phyloP scores from a whole-genome alignment of 805 yeast genomes.

The Brettanomyces nanus region DNA sequence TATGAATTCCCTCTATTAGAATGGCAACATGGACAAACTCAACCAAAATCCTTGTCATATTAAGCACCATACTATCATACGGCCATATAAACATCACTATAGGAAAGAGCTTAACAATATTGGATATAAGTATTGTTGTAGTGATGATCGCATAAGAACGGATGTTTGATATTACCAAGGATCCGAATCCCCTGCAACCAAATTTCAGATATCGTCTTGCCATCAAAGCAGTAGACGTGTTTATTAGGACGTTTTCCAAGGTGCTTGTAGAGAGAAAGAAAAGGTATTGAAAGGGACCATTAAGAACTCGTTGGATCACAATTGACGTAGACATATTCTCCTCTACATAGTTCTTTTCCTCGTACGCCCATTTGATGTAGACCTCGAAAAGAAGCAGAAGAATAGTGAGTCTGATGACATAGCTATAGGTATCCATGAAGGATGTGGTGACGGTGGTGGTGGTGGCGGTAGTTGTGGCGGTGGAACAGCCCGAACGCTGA shows the following conservation, averaged over 20 bases:
- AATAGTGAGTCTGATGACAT: slow-evolving; percentile 41
- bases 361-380: slow-evolving; percentile 86
- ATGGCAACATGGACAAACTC: slow-evolving; percentile 24
- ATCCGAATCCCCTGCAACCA: slow-evolving; percentile 7
- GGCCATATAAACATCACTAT: slow-evolving; percentile 95
- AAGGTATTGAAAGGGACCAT: slow-evolving; percentile 41
- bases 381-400: slow-evolving; percentile 76
- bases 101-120: slow-evolving; percentile 78
- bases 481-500: neutral
- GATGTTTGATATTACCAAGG: neutral
- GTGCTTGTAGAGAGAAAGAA: slow-evolving; percentile 48
- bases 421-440: slow-evolving; percentile 4
- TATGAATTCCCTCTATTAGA: slow-evolving; percentile 25
- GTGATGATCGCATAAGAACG: slow-evolving; percentile 37
- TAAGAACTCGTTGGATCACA: slow-evolving; percentile 22
- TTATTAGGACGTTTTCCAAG: slow-evolving; percentile 19
- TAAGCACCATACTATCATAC: slow-evolving; percentile 66
- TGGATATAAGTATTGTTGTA: slow-evolving; percentile 64
- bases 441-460: neutral
- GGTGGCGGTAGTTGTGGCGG: neutral
- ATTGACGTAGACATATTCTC: slow-evolving; percentile 16
- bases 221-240: slow-evolving; percentile 8
- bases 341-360: slow-evolving; percentile 47
- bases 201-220: slow-evolving; percentile 22
- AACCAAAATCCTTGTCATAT: slow-evolving; percentile 25